A percentile compares a stretch with the other conserved stretches of the same genome.
phyloP scores from a whole-genome alignment of 2,329 filamentous ascomycete species.

The Biscogniauxia sp. region DNA sequence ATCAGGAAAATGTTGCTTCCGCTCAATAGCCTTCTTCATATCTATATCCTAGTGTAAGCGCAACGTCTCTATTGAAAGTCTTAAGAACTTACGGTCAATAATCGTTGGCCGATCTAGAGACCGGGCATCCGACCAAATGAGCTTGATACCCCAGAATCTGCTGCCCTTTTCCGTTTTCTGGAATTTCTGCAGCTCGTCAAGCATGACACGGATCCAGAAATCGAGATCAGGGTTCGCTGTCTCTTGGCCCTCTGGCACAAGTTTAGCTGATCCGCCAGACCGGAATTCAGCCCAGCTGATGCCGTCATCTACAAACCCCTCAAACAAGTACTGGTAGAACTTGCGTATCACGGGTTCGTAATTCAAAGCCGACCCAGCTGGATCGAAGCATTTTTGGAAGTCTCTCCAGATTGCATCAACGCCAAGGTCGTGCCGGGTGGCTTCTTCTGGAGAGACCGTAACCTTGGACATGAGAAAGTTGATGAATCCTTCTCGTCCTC shows the following conservation, averaged over 20 bases:
- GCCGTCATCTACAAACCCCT: conserved; percentile 12
- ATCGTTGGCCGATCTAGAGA: conserved; percentile 1
- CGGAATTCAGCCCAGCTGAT: conserved; percentile 17
- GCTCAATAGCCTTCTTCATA: conserved; percentile 12
- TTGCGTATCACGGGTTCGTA: conserved; percentile 17
- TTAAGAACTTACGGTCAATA: conserved; percentile 10
- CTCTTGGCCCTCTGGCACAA: conserved; percentile 14
- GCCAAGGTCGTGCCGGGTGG: conserved; percentile 12
- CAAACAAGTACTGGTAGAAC: conserved; percentile 13
- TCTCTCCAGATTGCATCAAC: conserved; percentile 16
- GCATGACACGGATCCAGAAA: conserved; percentile 10
- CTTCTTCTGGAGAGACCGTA: conserved; percentile 10
- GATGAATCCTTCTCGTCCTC: conserved; percentile 11
- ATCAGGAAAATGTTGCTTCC: conserved; percentile 12
- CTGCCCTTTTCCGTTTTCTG: conserved; percentile 13
- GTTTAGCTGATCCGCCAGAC: conserved; percentile 11
- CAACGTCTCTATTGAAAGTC: background rate
- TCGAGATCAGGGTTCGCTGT: conserved; percentile 11
- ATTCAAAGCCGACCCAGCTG: conserved; percentile 8
- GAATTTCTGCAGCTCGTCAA: conserved; percentile 16
- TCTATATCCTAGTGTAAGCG: conserved; percentile 1
- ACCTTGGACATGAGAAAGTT: conserved; percentile 12
- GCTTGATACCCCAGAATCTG: conserved; percentile 11
- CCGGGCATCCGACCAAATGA: conserved; percentile 16
- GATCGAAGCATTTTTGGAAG: conserved; percentile 15